Evolutionary conservation across 2,329 filamentous ascomycete species (phyloP).

Genomic region (Colletotrichum chlorophyti): DNA sequence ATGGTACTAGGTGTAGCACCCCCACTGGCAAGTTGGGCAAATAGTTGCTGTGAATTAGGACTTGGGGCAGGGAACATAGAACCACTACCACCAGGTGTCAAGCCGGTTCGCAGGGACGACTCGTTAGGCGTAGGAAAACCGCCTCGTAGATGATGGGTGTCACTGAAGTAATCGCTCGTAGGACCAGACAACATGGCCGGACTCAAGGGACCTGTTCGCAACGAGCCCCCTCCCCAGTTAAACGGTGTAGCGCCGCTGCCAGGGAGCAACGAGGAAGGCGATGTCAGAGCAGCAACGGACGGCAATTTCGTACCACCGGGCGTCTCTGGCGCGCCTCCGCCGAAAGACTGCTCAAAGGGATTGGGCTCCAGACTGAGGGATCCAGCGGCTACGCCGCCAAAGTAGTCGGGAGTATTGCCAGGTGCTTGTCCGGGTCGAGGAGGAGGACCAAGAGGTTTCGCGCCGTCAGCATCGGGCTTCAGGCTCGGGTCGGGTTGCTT

Average conservation of each 20-base stretch:
- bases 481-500: conserved; percentile 56
- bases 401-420: conserved; percentile 72
- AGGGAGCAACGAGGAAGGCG: conserved; percentile 81
- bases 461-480: conserved; percentile 64
- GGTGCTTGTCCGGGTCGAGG: conserved; percentile 65
- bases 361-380: conserved; percentile 85
- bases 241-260: conserved; percentile 76
- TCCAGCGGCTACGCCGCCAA: conserved; percentile 61
- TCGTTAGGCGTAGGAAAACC: conserved; percentile 97
- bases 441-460: conserved; percentile 74
- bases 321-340: conserved; percentile 72
- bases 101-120: conserved; percentile 86
- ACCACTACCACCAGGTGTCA: conserved; percentile 93
- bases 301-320: conserved; percentile 85
- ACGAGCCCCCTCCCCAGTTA: conserved; percentile 82
- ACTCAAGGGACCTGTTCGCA: conserved; percentile 91
- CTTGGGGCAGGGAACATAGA: conserved; percentile 96
- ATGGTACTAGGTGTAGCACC: conserved; percentile 88
- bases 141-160: conserved; percentile 78
- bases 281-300: conserved; percentile 88
- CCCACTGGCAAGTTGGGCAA: conserved; percentile 79
- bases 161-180: conserved; percentile 84
- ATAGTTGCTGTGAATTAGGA: conserved; percentile 79
- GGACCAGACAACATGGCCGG: conserved; percentile 96
- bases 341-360: conserved; percentile 96